These are phyloP conservation scores for Lenwebbia sp. DNA, from an alignment of 345 rosid genomes.

Conservation along the genomic window DNA sequence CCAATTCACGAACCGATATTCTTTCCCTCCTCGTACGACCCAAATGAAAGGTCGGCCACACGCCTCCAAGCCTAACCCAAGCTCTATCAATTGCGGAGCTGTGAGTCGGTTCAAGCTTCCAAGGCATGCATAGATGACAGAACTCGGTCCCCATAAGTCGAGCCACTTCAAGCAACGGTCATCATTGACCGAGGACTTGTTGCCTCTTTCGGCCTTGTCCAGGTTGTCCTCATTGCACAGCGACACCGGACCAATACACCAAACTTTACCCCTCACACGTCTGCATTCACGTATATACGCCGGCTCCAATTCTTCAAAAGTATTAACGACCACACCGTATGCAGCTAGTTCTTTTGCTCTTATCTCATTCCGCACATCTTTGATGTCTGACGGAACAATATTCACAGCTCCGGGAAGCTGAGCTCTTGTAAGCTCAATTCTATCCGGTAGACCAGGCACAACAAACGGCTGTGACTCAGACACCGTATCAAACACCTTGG, in stretches of 20 bases:
- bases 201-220: slow-evolving; percentile 13
- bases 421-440: slow-evolving; percentile 2
- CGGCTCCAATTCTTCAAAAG: slow-evolving; percentile 20
- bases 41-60: slow-evolving; percentile 25
- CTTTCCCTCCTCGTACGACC: slow-evolving; percentile 4
- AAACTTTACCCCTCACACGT: slow-evolving; percentile 6
- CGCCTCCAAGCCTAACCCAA: slow-evolving; percentile 34
- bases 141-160: slow-evolving; percentile 9
- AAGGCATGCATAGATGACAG: slow-evolving; percentile 36
- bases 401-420: not conserved
- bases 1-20: slow-evolving; percentile 7
- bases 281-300: slow-evolving; percentile 6
- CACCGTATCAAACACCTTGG: not conserved
- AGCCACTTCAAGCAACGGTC: slow-evolving; percentile 28
- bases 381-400: not conserved
- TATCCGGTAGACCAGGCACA: slow-evolving; percentile 13
- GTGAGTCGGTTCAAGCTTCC: slow-evolving; percentile 25
- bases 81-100: slow-evolving; percentile 20
- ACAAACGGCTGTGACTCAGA: not conserved
- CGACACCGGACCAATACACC: slow-evolving; percentile 36
- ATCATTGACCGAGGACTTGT: slow-evolving; percentile 11
- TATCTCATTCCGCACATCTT: not conserved
- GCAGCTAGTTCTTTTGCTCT: slow-evolving; percentile 25
- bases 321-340: slow-evolving; percentile 21
- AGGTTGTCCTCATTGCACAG: slow-evolving; percentile 2